phyloP scores from a whole-genome alignment of 768 basidiomycete genomes.

The Podaxis sp. region DNA sequence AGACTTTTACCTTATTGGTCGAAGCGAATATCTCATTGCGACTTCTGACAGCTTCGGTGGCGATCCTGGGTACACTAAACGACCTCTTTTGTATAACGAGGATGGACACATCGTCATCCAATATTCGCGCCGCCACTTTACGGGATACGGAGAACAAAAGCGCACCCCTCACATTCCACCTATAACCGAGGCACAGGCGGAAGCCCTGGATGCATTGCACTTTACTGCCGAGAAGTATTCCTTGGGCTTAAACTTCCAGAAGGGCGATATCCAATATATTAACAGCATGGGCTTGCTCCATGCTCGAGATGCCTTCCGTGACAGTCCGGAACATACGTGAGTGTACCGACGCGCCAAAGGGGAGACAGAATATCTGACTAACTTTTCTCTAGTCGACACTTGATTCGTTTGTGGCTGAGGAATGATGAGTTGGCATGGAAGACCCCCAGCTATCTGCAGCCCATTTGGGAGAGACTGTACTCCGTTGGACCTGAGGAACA shows the following conservation, averaged over 20 bases:
- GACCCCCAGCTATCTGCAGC: slow-evolving; percentile 37
- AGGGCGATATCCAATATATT: slow-evolving; percentile 51
- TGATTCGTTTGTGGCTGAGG: slow-evolving; percentile 46
- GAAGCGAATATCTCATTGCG: background rate
- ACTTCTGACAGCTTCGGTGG: slow-evolving; percentile 35
- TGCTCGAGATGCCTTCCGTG: slow-evolving; percentile 43
- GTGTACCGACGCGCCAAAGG: slow-evolving; percentile 19
- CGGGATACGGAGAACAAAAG: slow-evolving; percentile 36
- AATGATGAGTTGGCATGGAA: slow-evolving; percentile 48
- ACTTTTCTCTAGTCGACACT: slow-evolving; percentile 34
- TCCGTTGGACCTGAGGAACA: slow-evolving; percentile 41
- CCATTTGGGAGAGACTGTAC: slow-evolving; percentile 39
- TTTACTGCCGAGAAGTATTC: slow-evolving; percentile 44
- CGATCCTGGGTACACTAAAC: slow-evolving; percentile 32
- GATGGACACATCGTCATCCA: slow-evolving; percentile 42
- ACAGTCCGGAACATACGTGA: slow-evolving; percentile 41
- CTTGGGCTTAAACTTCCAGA: slow-evolving; percentile 44
- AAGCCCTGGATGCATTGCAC: slow-evolving; percentile 45
- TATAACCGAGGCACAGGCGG: slow-evolving; percentile 49
- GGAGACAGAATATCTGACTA: background rate
- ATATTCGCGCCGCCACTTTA: slow-evolving; percentile 47
- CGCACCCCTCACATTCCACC: slow-evolving; percentile 41
- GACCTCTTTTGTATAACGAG: slow-evolving; percentile 40
- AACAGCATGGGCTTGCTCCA: slow-evolving; percentile 45
- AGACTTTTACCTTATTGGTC: background rate